Evolutionary conservation across 2,329 filamentous ascomycete species (phyloP).

Genomic region (Pseudocercospora eumusae): DNA sequence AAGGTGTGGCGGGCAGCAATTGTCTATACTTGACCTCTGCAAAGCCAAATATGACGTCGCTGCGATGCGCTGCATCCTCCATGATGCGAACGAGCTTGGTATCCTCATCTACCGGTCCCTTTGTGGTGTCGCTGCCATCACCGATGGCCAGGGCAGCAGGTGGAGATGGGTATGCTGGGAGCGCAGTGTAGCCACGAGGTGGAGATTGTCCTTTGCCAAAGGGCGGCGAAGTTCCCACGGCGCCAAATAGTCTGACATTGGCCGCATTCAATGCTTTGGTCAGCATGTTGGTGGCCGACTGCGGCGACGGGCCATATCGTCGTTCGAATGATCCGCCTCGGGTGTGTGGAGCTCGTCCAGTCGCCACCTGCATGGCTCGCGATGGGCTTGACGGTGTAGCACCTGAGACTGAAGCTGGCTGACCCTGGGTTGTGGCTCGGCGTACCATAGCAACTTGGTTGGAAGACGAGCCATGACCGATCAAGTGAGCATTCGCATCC

Average conservation of each 20-base stretch:
- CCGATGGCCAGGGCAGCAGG: slow-evolving; percentile 63
- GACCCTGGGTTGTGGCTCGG: slow-evolving; percentile 75
- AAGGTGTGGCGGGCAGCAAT: slow-evolving; percentile 84
- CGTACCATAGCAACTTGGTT: slow-evolving; percentile 67
- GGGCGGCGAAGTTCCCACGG: slow-evolving; percentile 66
- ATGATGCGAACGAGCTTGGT: slow-evolving; percentile 74
- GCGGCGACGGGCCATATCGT: slow-evolving; percentile 70
- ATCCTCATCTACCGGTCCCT: slow-evolving; percentile 74
- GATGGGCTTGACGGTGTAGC: slow-evolving; percentile 66
- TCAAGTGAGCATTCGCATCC: slow-evolving; percentile 55
- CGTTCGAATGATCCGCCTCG: slow-evolving; percentile 80
- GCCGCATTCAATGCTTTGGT: slow-evolving; percentile 95
- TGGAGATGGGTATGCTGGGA: slow-evolving; percentile 77
- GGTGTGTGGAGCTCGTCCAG: slow-evolving; percentile 70
- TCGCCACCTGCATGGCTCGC: slow-evolving; percentile 71
- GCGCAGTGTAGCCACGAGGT: slow-evolving; percentile 74
- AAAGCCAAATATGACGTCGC: slow-evolving; percentile 95
- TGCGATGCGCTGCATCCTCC: slow-evolving; percentile 88
- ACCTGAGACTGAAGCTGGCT: slow-evolving; percentile 67
- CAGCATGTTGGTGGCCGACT: slow-evolving; percentile 84
- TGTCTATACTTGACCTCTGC: slow-evolving; percentile 99
- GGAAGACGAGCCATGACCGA: slow-evolving; percentile 52
- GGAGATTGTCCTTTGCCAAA: slow-evolving; percentile 66
- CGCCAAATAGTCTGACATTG: slow-evolving; percentile 71
- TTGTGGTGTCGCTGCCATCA: slow-evolving; percentile 57